Evolutionary conservation across 768 basidiomycete genomes (phyloP), one percentile per base, ranked within the genome.

Genomic region (Suillus spraguei): DNA sequence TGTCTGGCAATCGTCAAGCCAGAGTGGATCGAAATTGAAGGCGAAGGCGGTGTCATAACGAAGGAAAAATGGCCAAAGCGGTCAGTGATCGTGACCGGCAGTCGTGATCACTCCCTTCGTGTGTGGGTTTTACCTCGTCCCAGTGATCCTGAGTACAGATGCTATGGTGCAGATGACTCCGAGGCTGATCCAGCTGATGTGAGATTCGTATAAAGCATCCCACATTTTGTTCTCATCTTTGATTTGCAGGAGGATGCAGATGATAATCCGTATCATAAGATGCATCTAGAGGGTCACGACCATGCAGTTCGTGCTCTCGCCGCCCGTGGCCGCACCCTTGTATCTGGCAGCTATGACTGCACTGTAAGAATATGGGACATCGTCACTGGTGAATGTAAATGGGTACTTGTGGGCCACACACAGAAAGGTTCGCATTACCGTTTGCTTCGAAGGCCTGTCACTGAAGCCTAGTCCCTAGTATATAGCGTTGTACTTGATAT

Each of bases 1-100:
- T 98, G 97, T 77, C 82, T 99, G 9, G 92, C 96, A 46, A 97
- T 99, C 66, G 92, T 99, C 60, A 94, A 96, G 72, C 97, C 97
- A 1, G 95, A 95, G 70, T 84, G 86, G 83, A 82, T 96, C 8
- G 88, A 92, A 65, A 83, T 89, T 16, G 87, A 90, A 72, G 80
- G 82, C 38, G 88, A 90, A 61, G 76, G 80, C 16, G 87, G 89
- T 8, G 75, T 84, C 50, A 80, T 88, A 56, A 80, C 79, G 44
- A 86, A 85, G 68, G 91, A 94, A 76, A 90, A 86, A 64, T 84
- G 87, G 80, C 89, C 90, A 39, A 87, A 90, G 61, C 85, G 84
- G 66, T 85, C 89, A 35, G 75, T 89, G 71, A 87, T 91, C 59
- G 89, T 90, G 39, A 91, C 90, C 2, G 89, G 89, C 22, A 89